Conservation (phyloP, 78 protist genomes). For the Planoprotostelium fungivorum region DNA sequence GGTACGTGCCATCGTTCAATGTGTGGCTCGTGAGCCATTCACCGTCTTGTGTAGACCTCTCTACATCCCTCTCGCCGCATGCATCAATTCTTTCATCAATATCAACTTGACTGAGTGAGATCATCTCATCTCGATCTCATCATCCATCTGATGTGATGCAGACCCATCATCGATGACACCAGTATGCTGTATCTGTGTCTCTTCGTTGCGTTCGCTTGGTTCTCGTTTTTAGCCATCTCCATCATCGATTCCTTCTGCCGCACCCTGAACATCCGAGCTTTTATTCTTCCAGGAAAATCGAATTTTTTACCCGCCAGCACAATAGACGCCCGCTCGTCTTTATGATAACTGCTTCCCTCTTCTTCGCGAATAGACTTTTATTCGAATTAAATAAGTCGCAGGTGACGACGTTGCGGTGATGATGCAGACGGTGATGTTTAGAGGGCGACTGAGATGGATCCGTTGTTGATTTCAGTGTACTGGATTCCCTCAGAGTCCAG, state of each 20-base stretch:
- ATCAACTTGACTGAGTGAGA: neutral
- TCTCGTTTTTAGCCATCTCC: neutral
- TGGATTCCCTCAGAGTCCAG: conserved; percentile 7
- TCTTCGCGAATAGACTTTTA: no score
- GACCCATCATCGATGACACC: neutral
- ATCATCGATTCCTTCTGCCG: neutral
- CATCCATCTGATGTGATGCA: neutral
- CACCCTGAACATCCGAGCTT: neutral
- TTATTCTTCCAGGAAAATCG: neutral
- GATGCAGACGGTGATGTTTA: no score
- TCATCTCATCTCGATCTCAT: neutral
- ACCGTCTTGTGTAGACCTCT: neutral
- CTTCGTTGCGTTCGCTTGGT: neutral
- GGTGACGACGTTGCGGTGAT: no score
- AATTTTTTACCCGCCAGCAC: no score
- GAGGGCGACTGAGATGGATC: conserved; percentile 25
- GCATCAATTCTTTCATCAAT: neutral
- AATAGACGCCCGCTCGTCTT: no score
- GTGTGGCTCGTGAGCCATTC: neutral
- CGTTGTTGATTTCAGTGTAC: conserved; percentile 49
- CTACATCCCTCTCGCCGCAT: neutral
- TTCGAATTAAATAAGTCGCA: no score
- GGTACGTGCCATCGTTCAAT: neutral
- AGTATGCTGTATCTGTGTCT: neutral
- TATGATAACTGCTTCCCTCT: no score